Percentiles rank a stretch among this genome's conserved stretches.
Evolutionary conservation across 1,139 yeast species (phyloP).

Genomic region (Neolecta irregularis): DNA sequence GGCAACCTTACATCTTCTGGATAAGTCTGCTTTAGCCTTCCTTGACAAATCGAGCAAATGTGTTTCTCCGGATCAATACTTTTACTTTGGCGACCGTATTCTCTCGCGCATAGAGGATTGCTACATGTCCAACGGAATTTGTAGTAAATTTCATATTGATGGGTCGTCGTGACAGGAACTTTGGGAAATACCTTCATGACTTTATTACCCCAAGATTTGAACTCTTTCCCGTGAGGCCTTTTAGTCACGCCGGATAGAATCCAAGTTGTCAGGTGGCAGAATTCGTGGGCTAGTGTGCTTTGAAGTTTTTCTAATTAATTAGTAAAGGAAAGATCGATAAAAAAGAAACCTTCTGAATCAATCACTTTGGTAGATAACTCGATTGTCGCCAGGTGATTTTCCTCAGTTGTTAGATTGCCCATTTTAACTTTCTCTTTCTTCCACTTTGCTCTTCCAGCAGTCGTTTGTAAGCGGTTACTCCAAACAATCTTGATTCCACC

Average conservation of each 20-base stretch:
- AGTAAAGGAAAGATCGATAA: too few species aligned
- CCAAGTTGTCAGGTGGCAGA: constrained; percentile 11
- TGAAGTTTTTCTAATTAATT: constrained; percentile 7
- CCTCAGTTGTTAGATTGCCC: background rate
- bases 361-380: constrained; percentile 13
- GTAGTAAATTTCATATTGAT: constrained; percentile 10
- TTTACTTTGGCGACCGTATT: constrained; percentile 12
- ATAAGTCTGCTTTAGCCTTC: constrained; percentile 5
- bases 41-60: constrained; percentile 8
- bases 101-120: constrained; percentile 4
- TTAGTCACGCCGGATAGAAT: constrained; percentile 5
- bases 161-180: constrained; percentile 9
- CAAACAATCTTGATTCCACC: constrained; percentile 5
- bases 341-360: constrained; percentile 6
- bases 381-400: constrained; percentile 6
- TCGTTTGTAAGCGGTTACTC: constrained; percentile 5
- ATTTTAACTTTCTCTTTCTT: background rate
- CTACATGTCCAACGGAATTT: constrained; percentile 11
- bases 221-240: constrained; percentile 10
- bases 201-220: constrained; percentile 7
- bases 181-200: constrained; percentile 5
- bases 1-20: too few species aligned
- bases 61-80: constrained; percentile 8
- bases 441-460: constrained; percentile 9
- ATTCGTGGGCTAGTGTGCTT: constrained; percentile 11